These are phyloP conservation scores for Lineolata rhizophorae DNA, from an alignment of 495 filamentous ascomycete genomes.

Conservation along the genomic window DNA sequence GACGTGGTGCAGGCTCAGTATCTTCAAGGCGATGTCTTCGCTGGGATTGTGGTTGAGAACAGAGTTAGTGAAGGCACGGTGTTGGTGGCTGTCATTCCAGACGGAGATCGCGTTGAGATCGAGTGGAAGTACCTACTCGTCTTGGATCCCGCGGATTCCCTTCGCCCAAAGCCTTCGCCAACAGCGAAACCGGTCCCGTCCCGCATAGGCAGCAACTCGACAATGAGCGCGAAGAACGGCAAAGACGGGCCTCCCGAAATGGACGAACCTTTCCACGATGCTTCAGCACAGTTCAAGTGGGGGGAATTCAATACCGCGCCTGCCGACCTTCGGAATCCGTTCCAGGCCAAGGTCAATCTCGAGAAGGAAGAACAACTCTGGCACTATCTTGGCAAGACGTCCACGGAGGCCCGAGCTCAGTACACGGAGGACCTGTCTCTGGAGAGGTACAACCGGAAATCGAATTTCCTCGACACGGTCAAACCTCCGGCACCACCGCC, in stretches of 20 bases:
- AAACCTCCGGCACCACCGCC: slow-evolving; percentile 22
- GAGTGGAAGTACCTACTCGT: slow-evolving; percentile 60
- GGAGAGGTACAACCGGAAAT: slow-evolving; percentile 29
- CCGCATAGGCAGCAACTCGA: slow-evolving; percentile 22
- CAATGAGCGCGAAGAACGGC: slow-evolving; percentile 16
- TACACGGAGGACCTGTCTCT: slow-evolving; percentile 65
- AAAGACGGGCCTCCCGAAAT: slow-evolving; percentile 30
- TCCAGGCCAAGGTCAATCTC: slow-evolving; percentile 41
- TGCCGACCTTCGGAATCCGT: slow-evolving; percentile 24
- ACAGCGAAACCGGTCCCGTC: slow-evolving; percentile 37
- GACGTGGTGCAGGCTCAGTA: slow-evolving; percentile 81
- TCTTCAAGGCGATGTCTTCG: slow-evolving; percentile 68
- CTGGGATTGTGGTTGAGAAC: slow-evolving; percentile 74
- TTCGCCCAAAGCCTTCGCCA: slow-evolving; percentile 38
- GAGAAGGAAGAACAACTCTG: slow-evolving; percentile 52
- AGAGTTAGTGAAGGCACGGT: slow-evolving; percentile 50
- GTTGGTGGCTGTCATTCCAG: slow-evolving; percentile 65
- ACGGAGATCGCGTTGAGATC: slow-evolving; percentile 47
- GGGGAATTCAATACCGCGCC: slow-evolving; percentile 46
- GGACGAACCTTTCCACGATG: slow-evolving; percentile 35
- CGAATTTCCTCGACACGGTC: slow-evolving; percentile 40
- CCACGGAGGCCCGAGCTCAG: slow-evolving; percentile 79
- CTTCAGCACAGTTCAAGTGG: slow-evolving; percentile 41
- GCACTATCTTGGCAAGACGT: slow-evolving; percentile 71
- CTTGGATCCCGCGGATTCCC: slow-evolving; percentile 39